Evolutionary conservation across 768 basidiomycete genomes (phyloP), one percentile per base, ranked within the genome.

Genomic region (Lactarius evosmus): DNA sequence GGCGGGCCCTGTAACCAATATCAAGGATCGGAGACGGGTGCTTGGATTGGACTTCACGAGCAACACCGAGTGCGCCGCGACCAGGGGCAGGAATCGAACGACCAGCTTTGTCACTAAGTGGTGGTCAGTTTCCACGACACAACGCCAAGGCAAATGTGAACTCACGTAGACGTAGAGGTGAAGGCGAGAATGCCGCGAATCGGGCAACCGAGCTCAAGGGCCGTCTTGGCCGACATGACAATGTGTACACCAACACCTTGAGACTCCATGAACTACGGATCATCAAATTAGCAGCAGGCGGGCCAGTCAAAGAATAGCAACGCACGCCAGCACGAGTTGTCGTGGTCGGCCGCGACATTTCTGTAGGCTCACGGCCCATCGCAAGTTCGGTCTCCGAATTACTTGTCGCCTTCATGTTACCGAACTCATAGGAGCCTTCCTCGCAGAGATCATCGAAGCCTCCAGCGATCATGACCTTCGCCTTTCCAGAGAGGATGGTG

Each of bases 331-430:
- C 84, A 73, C 97, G 93, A 68, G 96, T 98, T 11, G 89, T 91
- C 1, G 96, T 98, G 11, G 96, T 90, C 17, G 97, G 97, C 62
- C 97, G 89, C 52, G 97, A 99, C 91, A 98, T 95, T 76, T 99
- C 97, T 41, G 92, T 94, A 7, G 97, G 95, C 76, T 99, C 97
- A 69, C 97, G 95, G 66, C 97, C 97, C 91, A 97, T 97, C 4
- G 95, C 96, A 72, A 98, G 92, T 75, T 99, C 97, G 33, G 93
- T 93, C 75, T 95, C 93, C 1, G 95, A 89, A 72, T 96, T 98
- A 77, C 91, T 93, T 6, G 97, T 99, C 1, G 97, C 97, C 77
- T 98, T 97, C 97, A 99, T 99, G 80, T 98, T 98, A 56, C 95
- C 97, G 76, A 99, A 99, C 75, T 99, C 96, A 75, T 88, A 98